Conservation (phyloP, 176 grass and related monocot genomes). For the Oryza glaberrima region DNA sequence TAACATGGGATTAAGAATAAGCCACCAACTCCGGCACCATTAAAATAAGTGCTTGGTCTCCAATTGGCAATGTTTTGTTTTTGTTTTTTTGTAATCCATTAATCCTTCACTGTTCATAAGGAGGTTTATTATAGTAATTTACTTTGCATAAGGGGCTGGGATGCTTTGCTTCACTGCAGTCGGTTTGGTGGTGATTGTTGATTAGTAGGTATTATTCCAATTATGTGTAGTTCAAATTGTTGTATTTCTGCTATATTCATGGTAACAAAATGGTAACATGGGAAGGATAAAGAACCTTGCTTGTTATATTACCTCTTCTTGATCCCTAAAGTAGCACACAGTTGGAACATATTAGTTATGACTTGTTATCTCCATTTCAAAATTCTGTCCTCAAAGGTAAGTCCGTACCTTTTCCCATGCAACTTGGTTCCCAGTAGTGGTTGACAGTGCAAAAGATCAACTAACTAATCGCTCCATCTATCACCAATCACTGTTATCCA, state of each 20-base stretch:
- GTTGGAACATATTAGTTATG: neutral
- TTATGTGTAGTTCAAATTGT: neutral
- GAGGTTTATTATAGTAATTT: neutral
- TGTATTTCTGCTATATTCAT: neutral
- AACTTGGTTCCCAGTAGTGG: constrained; percentile 10
- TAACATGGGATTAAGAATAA: neutral
- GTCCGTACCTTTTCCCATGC: neutral
- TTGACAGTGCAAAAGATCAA: constrained; percentile 15
- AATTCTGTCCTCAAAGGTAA: neutral
- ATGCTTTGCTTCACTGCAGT: neutral
- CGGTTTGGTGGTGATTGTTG: neutral
- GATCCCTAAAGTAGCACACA: neutral
- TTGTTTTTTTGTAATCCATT: neutral
- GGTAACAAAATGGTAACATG: neutral
- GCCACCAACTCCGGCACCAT: neutral
- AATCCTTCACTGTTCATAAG: neutral
- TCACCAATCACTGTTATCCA: neutral
- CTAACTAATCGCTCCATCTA: constrained; percentile 13
- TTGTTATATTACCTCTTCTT: neutral
- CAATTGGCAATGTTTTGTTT: neutral
- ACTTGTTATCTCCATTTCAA: neutral
- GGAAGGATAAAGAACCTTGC: neutral
- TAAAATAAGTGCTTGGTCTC: neutral
- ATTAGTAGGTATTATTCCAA: neutral
- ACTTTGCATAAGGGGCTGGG: neutral